phyloP scores from a whole-genome alignment of 306 rosid species.

The Inga leiocalycina region DNA sequence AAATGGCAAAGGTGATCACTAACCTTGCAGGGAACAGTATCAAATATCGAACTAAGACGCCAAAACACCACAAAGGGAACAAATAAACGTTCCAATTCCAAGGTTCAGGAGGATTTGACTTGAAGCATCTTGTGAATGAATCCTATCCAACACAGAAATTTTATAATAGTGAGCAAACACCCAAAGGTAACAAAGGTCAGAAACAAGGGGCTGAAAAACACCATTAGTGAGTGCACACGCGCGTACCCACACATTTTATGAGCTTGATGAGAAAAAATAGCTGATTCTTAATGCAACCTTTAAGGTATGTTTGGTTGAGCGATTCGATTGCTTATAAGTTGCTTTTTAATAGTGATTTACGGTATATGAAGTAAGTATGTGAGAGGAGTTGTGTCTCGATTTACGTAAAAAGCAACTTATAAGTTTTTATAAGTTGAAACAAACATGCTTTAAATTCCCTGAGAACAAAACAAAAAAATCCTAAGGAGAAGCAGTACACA shows the following conservation, averaged over 20 bases:
- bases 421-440: no score
- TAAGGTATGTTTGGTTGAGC: no score
- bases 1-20: constrained; percentile 26
- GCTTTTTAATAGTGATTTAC: no score
- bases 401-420: no score
- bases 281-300: background rate
- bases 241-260: background rate
- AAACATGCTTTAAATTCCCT: no score
- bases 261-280: background rate
- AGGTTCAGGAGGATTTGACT: constrained; percentile 83
- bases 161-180: background rate
- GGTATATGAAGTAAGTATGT: no score
- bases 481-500: background rate
- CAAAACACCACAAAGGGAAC: constrained; percentile 86
- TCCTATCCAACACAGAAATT: constrained; percentile 48
- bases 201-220: background rate
- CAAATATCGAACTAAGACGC: constrained; percentile 71
- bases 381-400: no score
- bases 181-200: background rate
- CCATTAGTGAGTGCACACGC: background rate
- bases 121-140: constrained; percentile 87
- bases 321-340: no score
- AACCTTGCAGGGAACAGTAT: constrained; percentile 73
- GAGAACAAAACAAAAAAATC: background rate
- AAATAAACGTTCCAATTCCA: constrained; percentile 90